A percentile compares a stretch with the other conserved stretches of the same genome.
Conservation (phyloP, 805 yeast species). For the Zygoascus flipseniorum region DNA sequence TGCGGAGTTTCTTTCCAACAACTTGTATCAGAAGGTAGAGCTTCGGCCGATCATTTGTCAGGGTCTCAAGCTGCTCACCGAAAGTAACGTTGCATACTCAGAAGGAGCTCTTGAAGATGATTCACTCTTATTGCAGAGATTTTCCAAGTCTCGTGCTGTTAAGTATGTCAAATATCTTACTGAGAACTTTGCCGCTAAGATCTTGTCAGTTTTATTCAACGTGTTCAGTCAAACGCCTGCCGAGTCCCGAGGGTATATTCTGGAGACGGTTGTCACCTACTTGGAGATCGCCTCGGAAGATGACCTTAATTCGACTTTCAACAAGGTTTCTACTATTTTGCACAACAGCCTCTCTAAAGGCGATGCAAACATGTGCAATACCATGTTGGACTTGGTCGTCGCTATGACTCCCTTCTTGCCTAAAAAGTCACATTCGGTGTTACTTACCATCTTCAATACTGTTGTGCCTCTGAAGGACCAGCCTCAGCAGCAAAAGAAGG, state of each 20-base stretch:
- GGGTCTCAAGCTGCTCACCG: slow-evolving; percentile 68
- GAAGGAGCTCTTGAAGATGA: slow-evolving; percentile 54
- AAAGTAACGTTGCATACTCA: slow-evolving; percentile 58
- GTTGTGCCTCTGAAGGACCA: slow-evolving; percentile 48
- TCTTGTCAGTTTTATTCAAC: slow-evolving; percentile 82
- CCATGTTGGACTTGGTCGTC: slow-evolving; percentile 87
- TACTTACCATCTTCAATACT: slow-evolving; percentile 67
- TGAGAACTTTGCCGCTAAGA: slow-evolving; percentile 47
- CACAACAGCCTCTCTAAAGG: slow-evolving; percentile 66
- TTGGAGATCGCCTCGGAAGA: slow-evolving; percentile 57
- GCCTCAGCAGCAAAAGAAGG: slow-evolving; percentile 76
- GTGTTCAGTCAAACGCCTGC: slow-evolving; percentile 85
- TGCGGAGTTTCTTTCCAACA: slow-evolving; percentile 66
- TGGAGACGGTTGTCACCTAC: slow-evolving; percentile 80
- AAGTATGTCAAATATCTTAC: slow-evolving; percentile 56
- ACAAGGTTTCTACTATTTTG: slow-evolving; percentile 74
- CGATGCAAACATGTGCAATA: slow-evolving; percentile 30
- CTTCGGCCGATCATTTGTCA: slow-evolving; percentile 79
- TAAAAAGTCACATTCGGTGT: slow-evolving; percentile 54
- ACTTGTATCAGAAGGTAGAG: slow-evolving; percentile 65
- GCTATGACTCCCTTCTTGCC: slow-evolving; percentile 84
- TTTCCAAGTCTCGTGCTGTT: slow-evolving; percentile 48
- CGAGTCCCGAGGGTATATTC: slow-evolving; percentile 72
- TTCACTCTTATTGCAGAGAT: slow-evolving; percentile 48
- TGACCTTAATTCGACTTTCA: slow-evolving; percentile 68